Base-by-base conservation (phyloP, 1,284 basidiomycete species). In the Leccinum fuscescens region DNA sequence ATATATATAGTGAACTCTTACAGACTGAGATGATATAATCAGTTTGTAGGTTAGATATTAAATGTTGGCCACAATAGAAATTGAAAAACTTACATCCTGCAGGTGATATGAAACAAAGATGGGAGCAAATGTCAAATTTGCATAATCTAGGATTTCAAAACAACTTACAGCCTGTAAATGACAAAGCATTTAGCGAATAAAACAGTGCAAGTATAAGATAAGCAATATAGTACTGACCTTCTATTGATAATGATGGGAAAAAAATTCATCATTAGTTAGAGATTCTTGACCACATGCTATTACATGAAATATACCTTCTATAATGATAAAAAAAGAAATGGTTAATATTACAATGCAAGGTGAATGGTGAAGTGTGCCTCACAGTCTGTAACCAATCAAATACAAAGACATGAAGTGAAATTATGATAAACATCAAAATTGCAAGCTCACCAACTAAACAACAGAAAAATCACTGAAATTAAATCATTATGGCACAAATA, bases 211-310 rank as follows among this genome's bases (percentile, higher is more conserved):
- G 6, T 3, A 6, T 35, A 1, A 35, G 33, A 7, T 35, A 0
- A 35, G 0, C 1, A 15, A 39, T 39, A n/a, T 4, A 39, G 0
- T 9, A 39, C 2, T 15, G 5, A 39, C 37, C 15, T 4, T 8
- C 37, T 39, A n/a, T 39, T 33, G 2, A n/a, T 0, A n/a, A 39
- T 8, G 2, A n/a, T n/a, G 7, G 20, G 0, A n/a, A 3, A 0
- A 9, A 24, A 22, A 22, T 1, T 22, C 24, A 22, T 39, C 2
- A 9, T 2, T 4, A 14, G 15, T 39, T 8, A 4, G 4, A 8
- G 4, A 8, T 39, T 8, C 15, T n/a, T 8, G 29, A 31, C 29
- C 4, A 39, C 5, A 39, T n/a, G 6, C 3, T 0, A n/a, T 9
- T 4, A 39, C 2, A 39, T 39, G 4, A 31, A 9, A 31, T 31